Percentiles rank a stretch among this genome's conserved stretches.
Conservation (phyloP, 2,329 filamentous ascomycete species). For the Epichloe uncinata region DNA sequence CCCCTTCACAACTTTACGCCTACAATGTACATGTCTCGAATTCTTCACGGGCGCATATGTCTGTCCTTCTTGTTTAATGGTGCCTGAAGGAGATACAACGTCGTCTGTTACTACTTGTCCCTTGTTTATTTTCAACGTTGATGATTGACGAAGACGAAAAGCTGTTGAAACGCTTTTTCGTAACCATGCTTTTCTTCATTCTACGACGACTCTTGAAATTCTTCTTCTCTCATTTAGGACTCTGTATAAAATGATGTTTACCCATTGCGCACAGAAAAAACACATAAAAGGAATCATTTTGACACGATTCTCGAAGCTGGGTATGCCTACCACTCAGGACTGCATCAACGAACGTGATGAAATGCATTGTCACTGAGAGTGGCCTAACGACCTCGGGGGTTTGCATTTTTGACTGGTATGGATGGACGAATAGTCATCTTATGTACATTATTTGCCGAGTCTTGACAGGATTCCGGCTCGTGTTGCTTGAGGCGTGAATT, state of each 20-base stretch:
- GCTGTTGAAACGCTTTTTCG: slow-evolving; percentile 1
- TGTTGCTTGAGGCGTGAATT: too few species aligned
- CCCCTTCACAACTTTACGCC: slow-evolving; percentile 13
- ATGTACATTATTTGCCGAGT: slow-evolving; percentile 1
- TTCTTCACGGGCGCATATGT: background rate
- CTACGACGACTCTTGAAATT: background rate
- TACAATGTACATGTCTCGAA: slow-evolving; percentile 8
- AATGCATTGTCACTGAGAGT: background rate
- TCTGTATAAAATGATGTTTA: background rate
- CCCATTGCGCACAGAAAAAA: background rate
- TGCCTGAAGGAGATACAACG: background rate
- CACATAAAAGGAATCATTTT: background rate
- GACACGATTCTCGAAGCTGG: background rate
- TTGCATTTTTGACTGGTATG: slow-evolving; percentile 1
- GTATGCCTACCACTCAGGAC: background rate
- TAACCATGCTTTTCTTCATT: slow-evolving; percentile 4
- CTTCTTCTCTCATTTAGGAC: slow-evolving; percentile 1
- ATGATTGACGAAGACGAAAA: slow-evolving; percentile 13
- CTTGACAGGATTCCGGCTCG: background rate
- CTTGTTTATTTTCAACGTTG: slow-evolving; percentile 8
- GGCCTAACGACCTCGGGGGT: background rate
- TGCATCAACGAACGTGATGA: slow-evolving; percentile 2
- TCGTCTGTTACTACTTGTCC: slow-evolving; percentile 6
- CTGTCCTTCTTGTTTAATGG: background rate
- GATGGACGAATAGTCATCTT: background rate